Evolutionary conservation across 495 filamentous ascomycete genomes (phyloP).

Genomic region (Talaromyces nanjingensis): DNA sequence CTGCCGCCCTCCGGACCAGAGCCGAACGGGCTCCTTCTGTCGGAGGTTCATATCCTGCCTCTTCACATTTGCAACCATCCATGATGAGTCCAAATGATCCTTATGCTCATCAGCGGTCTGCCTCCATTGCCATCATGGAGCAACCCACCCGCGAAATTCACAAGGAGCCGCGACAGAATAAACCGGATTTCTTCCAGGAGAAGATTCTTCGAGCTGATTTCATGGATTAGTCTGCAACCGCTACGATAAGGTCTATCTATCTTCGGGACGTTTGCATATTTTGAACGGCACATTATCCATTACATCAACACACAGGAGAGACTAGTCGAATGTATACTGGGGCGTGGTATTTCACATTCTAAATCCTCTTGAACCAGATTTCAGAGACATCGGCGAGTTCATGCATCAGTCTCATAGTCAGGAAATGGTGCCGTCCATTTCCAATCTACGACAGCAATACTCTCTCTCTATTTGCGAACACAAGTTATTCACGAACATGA

Average conservation of each 20-base stretch:
- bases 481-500: neutral
- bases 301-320: neutral
- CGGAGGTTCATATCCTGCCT: constrained; percentile 34
- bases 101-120: constrained; percentile 37
- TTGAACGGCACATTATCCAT: neutral
- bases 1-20: constrained; percentile 82
- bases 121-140: constrained; percentile 64
- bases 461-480: neutral
- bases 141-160: constrained; percentile 63
- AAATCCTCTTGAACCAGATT: neutral
- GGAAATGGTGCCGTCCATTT: neutral
- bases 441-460: neutral
- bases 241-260: neutral
- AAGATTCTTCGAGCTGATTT: constrained; percentile 96
- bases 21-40: constrained; percentile 74
- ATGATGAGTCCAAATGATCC: constrained; percentile 9
- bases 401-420: neutral
- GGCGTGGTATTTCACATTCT: neutral
- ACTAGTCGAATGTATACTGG: neutral
- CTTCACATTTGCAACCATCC: constrained; percentile 21
- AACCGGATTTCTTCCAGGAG: constrained; percentile 91
- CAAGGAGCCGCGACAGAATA: constrained; percentile 55
- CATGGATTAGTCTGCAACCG: constrained; percentile 62
- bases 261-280: neutral
- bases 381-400: neutral